Evolutionary conservation across 1,284 basidiomycete genomes (phyloP).

Genomic region (Wallemia hederae): DNA sequence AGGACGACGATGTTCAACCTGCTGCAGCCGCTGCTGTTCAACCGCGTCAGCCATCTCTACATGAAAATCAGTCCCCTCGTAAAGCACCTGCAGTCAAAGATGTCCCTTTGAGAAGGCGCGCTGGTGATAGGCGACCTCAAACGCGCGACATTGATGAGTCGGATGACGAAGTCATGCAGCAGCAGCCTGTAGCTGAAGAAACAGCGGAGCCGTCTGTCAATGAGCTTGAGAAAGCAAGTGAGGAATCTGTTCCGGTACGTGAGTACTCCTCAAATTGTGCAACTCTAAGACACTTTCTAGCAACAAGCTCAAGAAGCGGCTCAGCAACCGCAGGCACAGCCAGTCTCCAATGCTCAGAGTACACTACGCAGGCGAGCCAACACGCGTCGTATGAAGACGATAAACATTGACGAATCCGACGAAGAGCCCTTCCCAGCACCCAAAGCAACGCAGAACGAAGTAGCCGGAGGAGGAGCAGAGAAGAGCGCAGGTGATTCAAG

Average conservation of each 20-base stretch:
- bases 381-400: background rate
- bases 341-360: too few relatives aligned
- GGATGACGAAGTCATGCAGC: background rate
- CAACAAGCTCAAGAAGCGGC: background rate
- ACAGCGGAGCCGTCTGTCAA: background rate
- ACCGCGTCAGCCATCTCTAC: background rate
- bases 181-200: background rate
- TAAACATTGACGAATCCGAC: background rate
- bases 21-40: background rate
- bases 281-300: background rate
- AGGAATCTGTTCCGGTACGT: too few relatives aligned
- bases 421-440: background rate
- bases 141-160: background rate
- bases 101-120: background rate
- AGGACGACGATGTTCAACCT: background rate
- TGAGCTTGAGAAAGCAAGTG: too few relatives aligned
- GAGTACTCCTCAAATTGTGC: too few relatives aligned
- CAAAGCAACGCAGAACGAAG: background rate
- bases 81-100: background rate
- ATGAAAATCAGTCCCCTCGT: too few relatives aligned
- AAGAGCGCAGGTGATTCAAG: too few relatives aligned
- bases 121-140: background rate
- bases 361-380: background rate
- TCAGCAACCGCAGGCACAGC: background rate
- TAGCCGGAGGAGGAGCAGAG: too few relatives aligned